A percentile compares a stretch with the other conserved stretches of the same genome.
Evolutionary conservation across 2,329 filamentous ascomycete species (phyloP).

Genomic region (Fusarium buxicola): DNA sequence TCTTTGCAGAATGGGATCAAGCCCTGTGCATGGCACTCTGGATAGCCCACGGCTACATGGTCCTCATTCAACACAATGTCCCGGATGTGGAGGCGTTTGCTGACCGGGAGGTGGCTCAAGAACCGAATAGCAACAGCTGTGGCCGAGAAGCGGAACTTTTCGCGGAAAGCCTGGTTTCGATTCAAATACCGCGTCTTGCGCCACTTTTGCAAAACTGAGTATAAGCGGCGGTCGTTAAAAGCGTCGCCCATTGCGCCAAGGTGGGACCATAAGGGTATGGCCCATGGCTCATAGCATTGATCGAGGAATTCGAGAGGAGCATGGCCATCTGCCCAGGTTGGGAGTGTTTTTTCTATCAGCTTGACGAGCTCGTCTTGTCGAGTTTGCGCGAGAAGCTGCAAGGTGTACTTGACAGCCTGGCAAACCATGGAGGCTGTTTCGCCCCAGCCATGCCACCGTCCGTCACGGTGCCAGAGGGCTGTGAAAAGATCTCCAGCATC

Average conservation of each 20-base stretch:
- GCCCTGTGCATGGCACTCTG: not conserved
- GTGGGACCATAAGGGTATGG: not conserved
- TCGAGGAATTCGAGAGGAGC: not conserved
- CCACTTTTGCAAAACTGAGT: not conserved
- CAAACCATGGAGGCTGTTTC: not conserved
- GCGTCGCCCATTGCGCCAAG: not conserved
- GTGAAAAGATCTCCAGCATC: not conserved
- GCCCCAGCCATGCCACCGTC: not conserved
- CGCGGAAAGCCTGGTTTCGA: not conserved
- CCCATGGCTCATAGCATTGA: not conserved
- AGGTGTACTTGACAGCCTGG: not conserved
- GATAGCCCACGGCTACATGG: not conserved
- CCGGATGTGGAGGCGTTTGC: not conserved
- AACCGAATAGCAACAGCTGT: conserved; percentile 3
- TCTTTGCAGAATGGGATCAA: conserved; percentile 12
- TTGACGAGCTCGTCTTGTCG: not conserved
- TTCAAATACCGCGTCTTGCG: not conserved
- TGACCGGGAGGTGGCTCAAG: not conserved
- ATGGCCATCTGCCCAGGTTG: not conserved
- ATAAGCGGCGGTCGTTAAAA: not conserved
- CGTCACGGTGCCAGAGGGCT: not conserved
- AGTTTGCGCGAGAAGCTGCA: not conserved
- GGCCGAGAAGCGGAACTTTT: conserved; percentile 12
- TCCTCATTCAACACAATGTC: conserved; percentile 5
- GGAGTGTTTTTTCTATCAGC: not conserved